These are phyloP conservation scores for Ascochyta clinopodiicola DNA, from an alignment of 2,329 filamentous ascomycete species.

Conservation along the genomic window DNA sequence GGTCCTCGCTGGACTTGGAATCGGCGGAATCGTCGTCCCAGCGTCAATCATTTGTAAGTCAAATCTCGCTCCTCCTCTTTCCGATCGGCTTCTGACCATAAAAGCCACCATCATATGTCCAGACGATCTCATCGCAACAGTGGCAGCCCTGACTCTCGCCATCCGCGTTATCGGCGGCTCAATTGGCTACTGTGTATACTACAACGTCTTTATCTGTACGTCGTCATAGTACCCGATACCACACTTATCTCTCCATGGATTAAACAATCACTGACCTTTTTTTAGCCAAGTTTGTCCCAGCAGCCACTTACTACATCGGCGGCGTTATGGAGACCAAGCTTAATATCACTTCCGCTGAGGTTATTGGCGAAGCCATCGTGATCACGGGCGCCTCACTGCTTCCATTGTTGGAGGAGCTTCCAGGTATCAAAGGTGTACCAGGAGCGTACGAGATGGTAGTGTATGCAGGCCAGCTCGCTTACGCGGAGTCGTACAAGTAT, in stretches of 20 bases:
- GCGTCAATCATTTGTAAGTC: conserved; percentile 64
- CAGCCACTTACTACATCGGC: conserved; percentile 35
- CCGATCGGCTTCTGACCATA: conserved; percentile 1
- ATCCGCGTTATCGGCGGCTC: conserved; percentile 72
- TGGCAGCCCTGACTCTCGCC: conserved; percentile 70
- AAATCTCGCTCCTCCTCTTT: too few relatives aligned
- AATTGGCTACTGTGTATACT: conserved; percentile 64
- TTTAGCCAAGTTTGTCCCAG: conserved; percentile 30
- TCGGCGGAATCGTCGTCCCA: conserved; percentile 72
- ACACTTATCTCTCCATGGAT: too few relatives aligned
- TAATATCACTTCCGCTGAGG: conserved; percentile 55
- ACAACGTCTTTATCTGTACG: conserved; percentile 43
- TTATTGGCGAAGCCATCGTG: conserved; percentile 56
- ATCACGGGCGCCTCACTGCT: conserved; percentile 56
- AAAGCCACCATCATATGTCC: conserved; percentile 70
- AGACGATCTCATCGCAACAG: conserved; percentile 72
- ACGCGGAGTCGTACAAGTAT: conserved; percentile 65
- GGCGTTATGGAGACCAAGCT: conserved; percentile 56
- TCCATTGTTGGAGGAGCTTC: conserved; percentile 52
- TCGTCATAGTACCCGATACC: background rate
- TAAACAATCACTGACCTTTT: background rate
- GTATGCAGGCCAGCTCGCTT: conserved; percentile 63
- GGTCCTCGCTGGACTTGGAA: conserved; percentile 66
- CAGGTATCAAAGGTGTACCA: conserved; percentile 56
- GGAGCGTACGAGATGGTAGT: conserved; percentile 51